These are phyloP conservation scores for Curvularia eragrostidis DNA, from an alignment of 2,329 filamentous ascomycete genomes.

Conservation along the genomic window DNA sequence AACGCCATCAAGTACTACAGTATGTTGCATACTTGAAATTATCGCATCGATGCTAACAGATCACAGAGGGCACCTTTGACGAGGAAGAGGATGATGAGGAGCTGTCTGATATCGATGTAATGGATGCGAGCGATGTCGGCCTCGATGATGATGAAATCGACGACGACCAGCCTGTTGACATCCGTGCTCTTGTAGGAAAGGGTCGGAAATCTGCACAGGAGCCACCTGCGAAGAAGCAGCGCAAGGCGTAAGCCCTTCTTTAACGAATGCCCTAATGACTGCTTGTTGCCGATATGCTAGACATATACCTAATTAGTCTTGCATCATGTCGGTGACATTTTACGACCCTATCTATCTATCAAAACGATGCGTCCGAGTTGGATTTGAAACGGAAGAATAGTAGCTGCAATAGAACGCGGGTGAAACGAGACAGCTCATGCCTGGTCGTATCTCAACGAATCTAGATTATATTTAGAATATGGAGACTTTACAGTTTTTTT, in stretches of 20 bases:
- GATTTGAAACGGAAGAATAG: neutral
- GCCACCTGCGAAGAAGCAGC: constrained; percentile 51
- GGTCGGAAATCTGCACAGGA: constrained; percentile 52
- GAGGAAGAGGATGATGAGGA: constrained; percentile 59
- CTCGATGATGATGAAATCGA: constrained; percentile 57
- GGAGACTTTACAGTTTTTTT: neutral
- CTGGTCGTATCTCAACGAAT: neutral
- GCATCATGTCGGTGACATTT: neutral
- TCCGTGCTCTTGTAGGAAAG: constrained; percentile 55
- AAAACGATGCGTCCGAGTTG: neutral
- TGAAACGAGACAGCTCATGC: neutral
- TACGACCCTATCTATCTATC: neutral
- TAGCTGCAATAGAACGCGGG: constrained; percentile 1
- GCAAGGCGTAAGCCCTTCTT: constrained; percentile 41
- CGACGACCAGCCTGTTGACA: constrained; percentile 60
- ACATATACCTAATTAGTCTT: constrained; percentile 13
- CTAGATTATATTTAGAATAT: neutral
- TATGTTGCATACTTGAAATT: constrained; percentile 57
- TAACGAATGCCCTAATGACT: constrained; percentile 1
- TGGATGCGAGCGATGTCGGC: constrained; percentile 50
- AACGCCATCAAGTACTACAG: constrained; percentile 90
- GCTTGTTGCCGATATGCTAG: constrained; percentile 1
- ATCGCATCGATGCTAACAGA: constrained; percentile 45
- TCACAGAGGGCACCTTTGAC: constrained; percentile 63
- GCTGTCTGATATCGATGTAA: constrained; percentile 70